Base-by-base conservation (phyloP, 1,139 yeast genomes). In the Suhomyces panamericanus region DNA sequence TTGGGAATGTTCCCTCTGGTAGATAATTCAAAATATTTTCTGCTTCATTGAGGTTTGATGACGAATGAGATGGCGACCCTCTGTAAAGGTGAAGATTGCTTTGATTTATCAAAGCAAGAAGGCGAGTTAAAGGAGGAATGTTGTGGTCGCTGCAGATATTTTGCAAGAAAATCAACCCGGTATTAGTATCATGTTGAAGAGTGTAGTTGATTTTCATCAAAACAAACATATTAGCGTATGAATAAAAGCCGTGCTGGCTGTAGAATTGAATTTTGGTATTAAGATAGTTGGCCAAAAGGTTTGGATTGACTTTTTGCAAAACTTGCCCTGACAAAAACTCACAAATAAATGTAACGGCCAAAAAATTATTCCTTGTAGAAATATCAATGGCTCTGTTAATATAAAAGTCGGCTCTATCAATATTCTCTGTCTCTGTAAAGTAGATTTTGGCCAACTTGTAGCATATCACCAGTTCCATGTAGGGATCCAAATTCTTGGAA, bases 391-490 rank as follows among this genome's bases (percentile, higher is more conserved):
- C 77, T 47, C 60, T 61, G 36, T 60, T 62, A n/a, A 70, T 62
- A 43, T 68, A 70, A 2, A 62, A 66, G 27, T 73, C 74, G 0
- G 82, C 81, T 24, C 60, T 50, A 32, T 66, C 67, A 12, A 60
- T 49, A 45, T 69, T 67, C 12, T 60, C 60, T 0, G 81, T 77
- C 47, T 78, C 83, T 17, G 53, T 50, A 36, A 66, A 64, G 46
- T 72, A 65, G 2, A 76, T 42, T 14, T 54, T 55, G 0, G 79
- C 70, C 13, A 77, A 52, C 38, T 64, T 64, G 44, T 63, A 69
- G 41, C 64, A 63, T 0, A 73, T 54, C 1, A 56, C 45, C 48
- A 69, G 67, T 43, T 68, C 72, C 22, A 63, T 44, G 13, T 50
- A 53, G 0, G 74, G 69, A 40, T 63, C 59, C 14, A 78, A 47